Conservation (phyloP, 2,329 filamentous ascomycete species). For the Colletotrichum orbiculare region DNA sequence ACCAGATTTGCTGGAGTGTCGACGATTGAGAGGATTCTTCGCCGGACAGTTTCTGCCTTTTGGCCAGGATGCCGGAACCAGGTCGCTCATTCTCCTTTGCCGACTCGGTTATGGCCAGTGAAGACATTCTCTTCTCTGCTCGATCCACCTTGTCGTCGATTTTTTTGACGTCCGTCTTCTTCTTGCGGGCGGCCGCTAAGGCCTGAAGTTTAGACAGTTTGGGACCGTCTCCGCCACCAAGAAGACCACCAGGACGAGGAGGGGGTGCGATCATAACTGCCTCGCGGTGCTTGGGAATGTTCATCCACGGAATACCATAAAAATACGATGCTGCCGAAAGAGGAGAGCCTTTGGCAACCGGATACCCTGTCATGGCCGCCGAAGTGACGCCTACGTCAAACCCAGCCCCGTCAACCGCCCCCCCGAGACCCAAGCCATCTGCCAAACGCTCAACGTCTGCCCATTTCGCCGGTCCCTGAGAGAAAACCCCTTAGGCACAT, state of each 20-base stretch:
- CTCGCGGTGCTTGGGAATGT: constrained; percentile 73
- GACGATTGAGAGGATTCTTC: constrained; percentile 29
- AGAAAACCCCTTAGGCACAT: constrained; percentile 11
- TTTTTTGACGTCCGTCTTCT: constrained; percentile 74
- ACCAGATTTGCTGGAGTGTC: not conserved
- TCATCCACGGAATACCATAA: constrained; percentile 85
- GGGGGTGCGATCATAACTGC: constrained; percentile 70
- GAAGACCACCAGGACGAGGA: constrained; percentile 70
- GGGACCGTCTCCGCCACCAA: constrained; percentile 78
- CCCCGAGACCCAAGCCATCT: constrained; percentile 34
- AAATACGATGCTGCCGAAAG: constrained; percentile 71
- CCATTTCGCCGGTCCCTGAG: constrained; percentile 20
- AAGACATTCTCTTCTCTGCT: constrained; percentile 45
- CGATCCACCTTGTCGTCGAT: constrained; percentile 41
- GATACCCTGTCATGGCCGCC: constrained; percentile 21
- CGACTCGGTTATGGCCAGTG: constrained; percentile 38
- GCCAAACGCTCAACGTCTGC: constrained; percentile 39
- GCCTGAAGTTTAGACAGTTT: constrained; percentile 93
- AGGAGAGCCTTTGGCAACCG: constrained; percentile 38
- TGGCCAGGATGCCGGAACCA: constrained; percentile 36
- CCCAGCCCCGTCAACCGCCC: constrained; percentile 10
- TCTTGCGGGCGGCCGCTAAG: constrained; percentile 85
- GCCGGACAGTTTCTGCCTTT: constrained; percentile 39
- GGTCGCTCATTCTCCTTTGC: constrained; percentile 37
- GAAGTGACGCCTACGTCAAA: constrained; percentile 1